phyloP scores from a whole-genome alignment of 2,329 filamentous ascomycete species.

The Sporothrix euskadiensis region DNA sequence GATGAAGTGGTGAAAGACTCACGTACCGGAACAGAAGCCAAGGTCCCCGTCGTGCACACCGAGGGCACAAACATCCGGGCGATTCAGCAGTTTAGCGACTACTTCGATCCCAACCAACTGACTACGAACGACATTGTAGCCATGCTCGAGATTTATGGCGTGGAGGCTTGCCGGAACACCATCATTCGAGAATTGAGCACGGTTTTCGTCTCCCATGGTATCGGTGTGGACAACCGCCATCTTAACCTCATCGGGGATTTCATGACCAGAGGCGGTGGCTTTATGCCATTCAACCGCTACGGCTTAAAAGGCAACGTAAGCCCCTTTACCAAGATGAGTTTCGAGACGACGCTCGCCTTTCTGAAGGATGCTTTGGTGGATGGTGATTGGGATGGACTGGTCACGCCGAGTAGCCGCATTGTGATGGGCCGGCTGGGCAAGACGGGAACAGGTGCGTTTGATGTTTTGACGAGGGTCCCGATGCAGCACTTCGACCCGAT shows the following conservation, averaged over 20 bases:
- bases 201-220: constrained; percentile 89
- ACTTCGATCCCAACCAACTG: constrained; percentile 82
- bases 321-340: constrained; percentile 98
- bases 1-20: constrained; percentile 56
- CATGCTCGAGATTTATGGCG: constrained; percentile 82
- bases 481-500: constrained; percentile 49
- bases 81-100: constrained; percentile 84
- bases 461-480: constrained; percentile 69
- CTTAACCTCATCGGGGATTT: constrained; percentile 94
- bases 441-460: constrained; percentile 88
- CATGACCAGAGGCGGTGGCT: constrained; percentile 93
- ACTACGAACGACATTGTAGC: constrained; percentile 91
- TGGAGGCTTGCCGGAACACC: constrained; percentile 84
- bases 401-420: constrained; percentile 81
- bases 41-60: constrained; percentile 67
- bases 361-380: constrained; percentile 89
- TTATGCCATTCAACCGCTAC: constrained; percentile 88
- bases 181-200: constrained; percentile 83
- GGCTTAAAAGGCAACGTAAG: constrained; percentile 82
- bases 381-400: constrained; percentile 85
- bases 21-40: constrained; percentile 50
- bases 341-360: constrained; percentile 95
- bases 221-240: constrained; percentile 87
- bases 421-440: constrained; percentile 81
- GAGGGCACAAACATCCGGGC: constrained; percentile 84